phyloP scores from a whole-genome alignment of 192 early-diverging fungal genomes.

The Podila minutissima region DNA sequence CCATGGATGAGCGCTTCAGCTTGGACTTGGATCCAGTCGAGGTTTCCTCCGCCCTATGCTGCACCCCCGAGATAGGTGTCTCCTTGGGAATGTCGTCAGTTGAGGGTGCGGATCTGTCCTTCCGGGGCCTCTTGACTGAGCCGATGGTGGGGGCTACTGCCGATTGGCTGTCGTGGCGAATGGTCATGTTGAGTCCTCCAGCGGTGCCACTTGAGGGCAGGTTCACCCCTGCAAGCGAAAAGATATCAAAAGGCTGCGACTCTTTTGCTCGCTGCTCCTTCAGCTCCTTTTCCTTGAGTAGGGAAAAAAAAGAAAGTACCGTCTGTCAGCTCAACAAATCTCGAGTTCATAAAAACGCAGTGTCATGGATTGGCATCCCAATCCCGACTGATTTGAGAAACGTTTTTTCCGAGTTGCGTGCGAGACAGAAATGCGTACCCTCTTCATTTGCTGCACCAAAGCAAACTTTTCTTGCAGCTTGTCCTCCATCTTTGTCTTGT shows the following conservation, averaged over 20 bases:
- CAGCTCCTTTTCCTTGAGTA: constrained; percentile 37
- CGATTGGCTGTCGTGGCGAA: constrained; percentile 31
- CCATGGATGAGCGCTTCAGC: constrained; percentile 41
- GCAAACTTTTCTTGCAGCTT: constrained; percentile 50
- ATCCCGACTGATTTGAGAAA: neutral
- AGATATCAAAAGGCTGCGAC: constrained; percentile 43
- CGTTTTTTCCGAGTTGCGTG: neutral
- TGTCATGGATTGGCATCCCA: no score
- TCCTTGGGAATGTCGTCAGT: neutral
- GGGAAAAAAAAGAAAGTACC: neutral
- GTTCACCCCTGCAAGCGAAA: constrained; percentile 40
- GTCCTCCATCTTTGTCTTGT: constrained; percentile 15
- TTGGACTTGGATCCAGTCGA: constrained; percentile 15
- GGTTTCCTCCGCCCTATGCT: neutral
- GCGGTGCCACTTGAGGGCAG: constrained; percentile 9
- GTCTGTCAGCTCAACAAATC: neutral
- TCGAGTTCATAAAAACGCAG: no score
- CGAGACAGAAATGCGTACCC: constrained; percentile 12
- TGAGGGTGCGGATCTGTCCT: constrained; percentile 1
- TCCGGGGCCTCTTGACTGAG: constrained; percentile 43
- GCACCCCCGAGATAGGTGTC: neutral
- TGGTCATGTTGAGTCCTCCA: constrained; percentile 40
- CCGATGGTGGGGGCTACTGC: constrained; percentile 15
- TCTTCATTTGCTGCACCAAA: constrained; percentile 44
- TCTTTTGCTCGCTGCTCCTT: constrained; percentile 45